phyloP scores from a whole-genome alignment of 306 rosid species.

The Heteromeles arbutifolia region DNA sequence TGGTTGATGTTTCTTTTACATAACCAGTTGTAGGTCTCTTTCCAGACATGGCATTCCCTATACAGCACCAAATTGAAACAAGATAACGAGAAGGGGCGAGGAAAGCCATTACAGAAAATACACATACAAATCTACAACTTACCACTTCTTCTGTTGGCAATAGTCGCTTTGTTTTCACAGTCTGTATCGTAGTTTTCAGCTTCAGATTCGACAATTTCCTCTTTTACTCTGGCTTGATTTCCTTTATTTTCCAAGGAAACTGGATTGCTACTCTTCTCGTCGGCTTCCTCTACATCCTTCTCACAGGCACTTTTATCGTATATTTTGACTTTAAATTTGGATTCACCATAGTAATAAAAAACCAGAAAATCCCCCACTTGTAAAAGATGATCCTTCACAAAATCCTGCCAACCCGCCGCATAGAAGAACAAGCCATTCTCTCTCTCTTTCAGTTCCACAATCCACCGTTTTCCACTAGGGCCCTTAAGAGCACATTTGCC shows the following conservation, averaged over 20 bases:
- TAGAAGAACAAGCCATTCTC: slow-evolving; percentile 46
- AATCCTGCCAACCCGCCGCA: slow-evolving; percentile 51
- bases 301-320: slow-evolving; percentile 63
- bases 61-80: neutral
- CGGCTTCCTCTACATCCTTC: neutral
- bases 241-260: neutral
- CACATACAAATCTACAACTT: neutral
- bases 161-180: neutral
- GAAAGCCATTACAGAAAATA: neutral
- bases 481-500: slow-evolving; percentile 43
- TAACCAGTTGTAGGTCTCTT: neutral
- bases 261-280: too few species aligned
- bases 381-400: slow-evolving; percentile 58
- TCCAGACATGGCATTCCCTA: neutral
- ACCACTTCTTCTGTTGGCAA: neutral
- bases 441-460: slow-evolving; percentile 42
- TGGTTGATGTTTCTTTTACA: neutral
- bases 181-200: neutral
- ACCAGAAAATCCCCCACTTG: slow-evolving; percentile 68
- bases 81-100: neutral
- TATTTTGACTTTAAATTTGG: slow-evolving; percentile 57
- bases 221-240: neutral
- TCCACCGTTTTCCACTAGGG: slow-evolving; percentile 63
- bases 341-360: slow-evolving; percentile 56
- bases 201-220: neutral